These are phyloP conservation scores for Pestalotiopsis sp. DNA, from an alignment of 2,329 filamentous ascomycete species.

Conservation along the genomic window DNA sequence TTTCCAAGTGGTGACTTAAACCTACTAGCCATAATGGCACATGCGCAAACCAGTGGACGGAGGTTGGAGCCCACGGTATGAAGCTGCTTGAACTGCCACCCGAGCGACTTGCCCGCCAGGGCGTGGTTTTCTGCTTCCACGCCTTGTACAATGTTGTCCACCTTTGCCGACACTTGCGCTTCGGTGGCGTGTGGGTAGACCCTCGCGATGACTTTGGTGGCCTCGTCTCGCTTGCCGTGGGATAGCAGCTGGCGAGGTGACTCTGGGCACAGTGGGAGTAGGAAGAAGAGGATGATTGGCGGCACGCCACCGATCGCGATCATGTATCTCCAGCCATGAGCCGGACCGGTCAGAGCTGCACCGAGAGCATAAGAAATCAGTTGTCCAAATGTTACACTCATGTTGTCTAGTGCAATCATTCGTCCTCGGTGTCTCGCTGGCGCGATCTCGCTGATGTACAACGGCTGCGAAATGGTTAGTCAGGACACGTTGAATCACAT, in stretches of 20 bases:
- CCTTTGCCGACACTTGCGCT: conserved; percentile 45
- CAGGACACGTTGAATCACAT: neutral
- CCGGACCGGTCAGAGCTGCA: conserved; percentile 38
- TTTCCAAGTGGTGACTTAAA: too few species aligned
- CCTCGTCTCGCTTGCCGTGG: conserved; percentile 41
- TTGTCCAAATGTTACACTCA: conserved; percentile 44
- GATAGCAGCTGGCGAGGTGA: conserved; percentile 48
- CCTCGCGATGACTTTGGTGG: conserved; percentile 35
- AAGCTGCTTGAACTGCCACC: conserved; percentile 42
- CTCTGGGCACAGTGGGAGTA: conserved; percentile 49
- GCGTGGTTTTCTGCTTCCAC: conserved; percentile 37
- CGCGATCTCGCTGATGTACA: conserved; percentile 52
- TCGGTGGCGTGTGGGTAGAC: conserved; percentile 44
- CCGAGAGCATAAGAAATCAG: conserved; percentile 43
- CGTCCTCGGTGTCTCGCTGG: conserved; percentile 50
- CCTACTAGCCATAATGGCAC: conserved; percentile 47
- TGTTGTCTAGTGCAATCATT: conserved; percentile 51
- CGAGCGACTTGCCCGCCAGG: conserved; percentile 32
- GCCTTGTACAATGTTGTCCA: conserved; percentile 39
- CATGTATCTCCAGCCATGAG: conserved; percentile 52
- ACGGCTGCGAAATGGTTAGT: conserved; percentile 9
- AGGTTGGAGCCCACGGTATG: conserved; percentile 39
- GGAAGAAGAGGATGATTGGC: conserved; percentile 41
- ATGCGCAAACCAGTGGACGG: conserved; percentile 44
- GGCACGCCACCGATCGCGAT: conserved; percentile 49